These are phyloP conservation scores for Rhizomucor pusillus DNA, from an alignment of 371 early-diverging fungal species.

Conservation along the genomic window DNA sequence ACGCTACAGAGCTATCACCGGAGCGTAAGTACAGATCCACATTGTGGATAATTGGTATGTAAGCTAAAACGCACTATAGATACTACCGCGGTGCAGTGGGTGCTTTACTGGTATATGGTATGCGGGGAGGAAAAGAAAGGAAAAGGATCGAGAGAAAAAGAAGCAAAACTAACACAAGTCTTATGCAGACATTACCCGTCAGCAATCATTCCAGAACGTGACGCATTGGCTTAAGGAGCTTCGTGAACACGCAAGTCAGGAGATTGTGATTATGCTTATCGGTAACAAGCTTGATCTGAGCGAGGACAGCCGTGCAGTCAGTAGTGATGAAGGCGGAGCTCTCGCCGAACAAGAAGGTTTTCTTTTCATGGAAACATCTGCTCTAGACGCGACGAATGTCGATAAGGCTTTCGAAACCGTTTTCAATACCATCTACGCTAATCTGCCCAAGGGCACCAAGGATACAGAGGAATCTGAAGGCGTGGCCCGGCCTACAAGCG, in stretches of 20 bases:
- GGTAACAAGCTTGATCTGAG: conserved; percentile 99
- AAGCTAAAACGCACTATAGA: conserved; percentile 8
- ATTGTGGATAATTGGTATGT: neutral
- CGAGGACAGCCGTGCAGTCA: conserved; percentile 78
- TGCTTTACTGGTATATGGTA: conserved; percentile 40
- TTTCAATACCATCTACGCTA: conserved; percentile 41
- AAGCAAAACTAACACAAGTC: neutral
- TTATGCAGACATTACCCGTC: conserved; percentile 89
- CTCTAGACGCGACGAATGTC: conserved; percentile 89
- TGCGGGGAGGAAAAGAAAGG: neutral
- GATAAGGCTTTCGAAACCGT: conserved; percentile 64
- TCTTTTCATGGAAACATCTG: conserved; percentile 92
- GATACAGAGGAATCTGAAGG: conserved; percentile 21
- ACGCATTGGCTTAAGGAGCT: conserved; percentile 98
- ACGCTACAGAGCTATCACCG: conserved; percentile 78
- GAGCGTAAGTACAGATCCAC: conserved; percentile 41
- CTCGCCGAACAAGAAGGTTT: conserved; percentile 86
- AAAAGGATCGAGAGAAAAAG: neutral
- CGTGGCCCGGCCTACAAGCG: conserved; percentile 17
- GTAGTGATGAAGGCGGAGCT: conserved; percentile 83
- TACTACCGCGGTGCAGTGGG: conserved; percentile 45
- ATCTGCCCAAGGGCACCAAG: conserved; percentile 37
- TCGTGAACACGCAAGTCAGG: conserved; percentile 94
- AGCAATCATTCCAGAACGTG: conserved; percentile 90
- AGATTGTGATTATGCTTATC: conserved; percentile 93